These are phyloP conservation scores for Backusella parvicylindrica DNA, from an alignment of 192 early-diverging fungal species.

Conservation along the genomic window DNA sequence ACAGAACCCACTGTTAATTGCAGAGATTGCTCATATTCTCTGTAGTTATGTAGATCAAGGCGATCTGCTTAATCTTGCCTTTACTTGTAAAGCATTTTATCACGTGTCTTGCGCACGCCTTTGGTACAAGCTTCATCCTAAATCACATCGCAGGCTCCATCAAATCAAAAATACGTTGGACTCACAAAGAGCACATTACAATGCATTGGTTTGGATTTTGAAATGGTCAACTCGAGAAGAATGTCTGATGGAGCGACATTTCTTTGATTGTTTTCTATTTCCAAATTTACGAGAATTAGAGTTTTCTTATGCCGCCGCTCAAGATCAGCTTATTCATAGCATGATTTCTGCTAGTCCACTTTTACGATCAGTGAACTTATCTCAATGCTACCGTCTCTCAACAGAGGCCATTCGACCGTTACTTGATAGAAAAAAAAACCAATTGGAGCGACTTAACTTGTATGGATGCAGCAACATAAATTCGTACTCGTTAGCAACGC, in stretches of 20 bases:
- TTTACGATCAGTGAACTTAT: constrained; percentile 26
- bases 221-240: constrained; percentile 29
- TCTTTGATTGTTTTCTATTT: constrained; percentile 29
- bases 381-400: constrained; percentile 31
- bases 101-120: constrained; percentile 16
- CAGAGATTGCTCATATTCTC: constrained; percentile 26
- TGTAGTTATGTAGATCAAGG: constrained; percentile 19
- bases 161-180: constrained; percentile 33
- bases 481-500: background rate
- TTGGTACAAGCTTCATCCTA: constrained; percentile 27
- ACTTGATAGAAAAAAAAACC: constrained; percentile 5
- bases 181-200: constrained; percentile 15
- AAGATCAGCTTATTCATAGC: constrained; percentile 12
- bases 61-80: constrained; percentile 22
- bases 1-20: constrained; percentile 23
- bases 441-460: constrained; percentile 18
- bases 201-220: constrained; percentile 18
- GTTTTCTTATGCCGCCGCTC: constrained; percentile 30
- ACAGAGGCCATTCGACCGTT: constrained; percentile 30
- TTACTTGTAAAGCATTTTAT: constrained; percentile 23
- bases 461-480: constrained; percentile 34
- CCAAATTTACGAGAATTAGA: constrained; percentile 17
- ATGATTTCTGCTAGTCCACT: constrained; percentile 16
- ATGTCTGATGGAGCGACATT: constrained; percentile 20
- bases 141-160: constrained; percentile 17